phyloP scores from a whole-genome alignment of 441 rosid species.

The Pelargonium myrrhifolium region DNA sequence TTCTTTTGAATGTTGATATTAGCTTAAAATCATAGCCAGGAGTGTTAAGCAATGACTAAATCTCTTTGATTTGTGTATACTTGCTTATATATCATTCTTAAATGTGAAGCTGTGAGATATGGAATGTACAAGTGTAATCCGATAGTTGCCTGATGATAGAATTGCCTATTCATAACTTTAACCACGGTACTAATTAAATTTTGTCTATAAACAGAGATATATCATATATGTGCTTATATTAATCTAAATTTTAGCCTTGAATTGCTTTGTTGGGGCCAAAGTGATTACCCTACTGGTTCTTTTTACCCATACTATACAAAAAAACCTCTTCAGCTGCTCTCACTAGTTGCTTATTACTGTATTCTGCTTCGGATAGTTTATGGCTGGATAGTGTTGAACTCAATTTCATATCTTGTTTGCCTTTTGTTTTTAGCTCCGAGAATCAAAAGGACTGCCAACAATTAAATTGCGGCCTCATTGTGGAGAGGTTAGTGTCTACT shows the following conservation, averaged over 20 bases:
- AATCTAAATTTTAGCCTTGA: conserved; percentile 7
- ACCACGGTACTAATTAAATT: background rate
- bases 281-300: background rate
- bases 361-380: background rate
- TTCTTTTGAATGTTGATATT: background rate
- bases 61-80: too few species aligned
- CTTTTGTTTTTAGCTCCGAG: conserved; percentile 53
- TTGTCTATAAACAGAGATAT: background rate
- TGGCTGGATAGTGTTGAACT: conserved; percentile 14
- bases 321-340: background rate
- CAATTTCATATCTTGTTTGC: background rate
- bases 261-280: background rate
- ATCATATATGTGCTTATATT: background rate
- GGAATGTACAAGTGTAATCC: conserved; percentile 5
- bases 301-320: background rate
- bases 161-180: conserved; percentile 5
- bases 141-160: conserved; percentile 2
- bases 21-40: background rate
- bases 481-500: conserved; percentile 48
- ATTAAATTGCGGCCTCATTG: conserved; percentile 69
- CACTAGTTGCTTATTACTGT: background rate
- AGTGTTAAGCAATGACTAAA: too few species aligned
- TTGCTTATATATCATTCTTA: too few species aligned
- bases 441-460: conserved; percentile 63
- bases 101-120: too few species aligned